Conservation (phyloP, 345 rosid genomes). For the Ricinus communis region DNA sequence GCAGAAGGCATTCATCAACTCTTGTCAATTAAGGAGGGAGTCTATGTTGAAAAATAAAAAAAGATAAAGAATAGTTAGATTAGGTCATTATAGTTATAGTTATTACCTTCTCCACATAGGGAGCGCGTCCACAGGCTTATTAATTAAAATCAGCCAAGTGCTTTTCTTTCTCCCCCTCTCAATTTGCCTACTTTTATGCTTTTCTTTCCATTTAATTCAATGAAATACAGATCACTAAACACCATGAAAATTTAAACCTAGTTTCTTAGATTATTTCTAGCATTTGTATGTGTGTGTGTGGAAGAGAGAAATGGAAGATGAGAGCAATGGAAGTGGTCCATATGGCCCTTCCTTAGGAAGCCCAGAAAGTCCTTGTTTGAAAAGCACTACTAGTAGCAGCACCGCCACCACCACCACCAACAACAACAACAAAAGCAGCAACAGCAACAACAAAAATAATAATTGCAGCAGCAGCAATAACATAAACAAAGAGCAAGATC, state of each 20-base stretch:
- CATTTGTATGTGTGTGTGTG: not conserved
- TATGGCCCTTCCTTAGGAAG: slow-evolving; percentile 29
- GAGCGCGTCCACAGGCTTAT: slow-evolving; percentile 41
- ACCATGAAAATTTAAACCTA: not conserved
- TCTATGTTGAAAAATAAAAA: too few species aligned
- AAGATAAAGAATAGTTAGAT: too few species aligned
- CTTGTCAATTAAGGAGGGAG: too few species aligned
- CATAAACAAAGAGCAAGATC: slow-evolving; percentile 28
- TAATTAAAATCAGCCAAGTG: slow-evolving; percentile 23
- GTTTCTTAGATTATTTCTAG: slow-evolving; percentile 8
- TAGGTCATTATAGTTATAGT: too few species aligned
- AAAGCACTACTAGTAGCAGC: slow-evolving; percentile 22
- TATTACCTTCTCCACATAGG: not conserved
- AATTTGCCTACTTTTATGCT: slow-evolving; percentile 45
- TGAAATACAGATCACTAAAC: slow-evolving; percentile 16
- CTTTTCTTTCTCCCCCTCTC: slow-evolving; percentile 22
- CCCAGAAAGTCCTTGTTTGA: slow-evolving; percentile 55
- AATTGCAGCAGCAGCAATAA: slow-evolving; percentile 7
- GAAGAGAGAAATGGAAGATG: slow-evolving; percentile 53
- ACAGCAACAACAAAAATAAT: slow-evolving; percentile 9
- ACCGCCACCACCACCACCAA: too few species aligned
- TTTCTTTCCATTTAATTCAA: slow-evolving; percentile 32
- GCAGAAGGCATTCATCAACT: too few species aligned
- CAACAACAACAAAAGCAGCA: slow-evolving; percentile 12
- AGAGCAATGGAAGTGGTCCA: slow-evolving; percentile 41